Conservation (phyloP, 129 eudicot genomes). For the Chrysanthemum lavandulifolium region DNA sequence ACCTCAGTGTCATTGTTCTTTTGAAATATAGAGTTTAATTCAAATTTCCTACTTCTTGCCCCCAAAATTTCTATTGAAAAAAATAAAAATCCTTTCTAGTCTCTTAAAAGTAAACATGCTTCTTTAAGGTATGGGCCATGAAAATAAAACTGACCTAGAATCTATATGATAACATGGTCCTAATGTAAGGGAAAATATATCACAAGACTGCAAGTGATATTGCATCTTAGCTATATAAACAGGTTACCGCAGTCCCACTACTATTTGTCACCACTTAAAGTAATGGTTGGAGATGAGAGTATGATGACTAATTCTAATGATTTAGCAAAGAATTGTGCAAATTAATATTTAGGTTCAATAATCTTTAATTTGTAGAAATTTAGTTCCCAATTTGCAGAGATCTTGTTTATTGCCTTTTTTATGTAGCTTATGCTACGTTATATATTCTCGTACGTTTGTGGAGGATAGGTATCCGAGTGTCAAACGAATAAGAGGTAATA, state of each 20-base stretch:
- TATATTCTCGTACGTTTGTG: too few relatives aligned
- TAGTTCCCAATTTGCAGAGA: too few relatives aligned
- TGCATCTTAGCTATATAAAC: background rate
- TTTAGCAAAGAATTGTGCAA: background rate
- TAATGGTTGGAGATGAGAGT: background rate
- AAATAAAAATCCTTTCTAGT: background rate
- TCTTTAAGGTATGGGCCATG: background rate
- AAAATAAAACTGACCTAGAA: background rate
- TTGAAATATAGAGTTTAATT: background rate
- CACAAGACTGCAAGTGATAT: background rate
- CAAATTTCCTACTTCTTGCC: background rate
- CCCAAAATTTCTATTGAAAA: too few relatives aligned
- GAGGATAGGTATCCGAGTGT: too few relatives aligned
- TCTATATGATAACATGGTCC: background rate
- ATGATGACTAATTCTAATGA: background rate
- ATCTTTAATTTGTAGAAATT: too few relatives aligned
- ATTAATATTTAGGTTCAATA: too few relatives aligned
- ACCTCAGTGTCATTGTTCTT: constrained; percentile 1
- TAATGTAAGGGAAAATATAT: background rate
- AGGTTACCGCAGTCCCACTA: background rate
- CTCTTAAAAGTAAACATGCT: background rate
- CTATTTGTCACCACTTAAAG: background rate
- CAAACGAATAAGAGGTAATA: too few relatives aligned
- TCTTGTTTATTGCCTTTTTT: background rate
- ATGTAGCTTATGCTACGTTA: too few relatives aligned